These are phyloP conservation scores for Stipa capillata DNA, from an alignment of 176 grass and related monocot genomes.

Conservation along the genomic window DNA sequence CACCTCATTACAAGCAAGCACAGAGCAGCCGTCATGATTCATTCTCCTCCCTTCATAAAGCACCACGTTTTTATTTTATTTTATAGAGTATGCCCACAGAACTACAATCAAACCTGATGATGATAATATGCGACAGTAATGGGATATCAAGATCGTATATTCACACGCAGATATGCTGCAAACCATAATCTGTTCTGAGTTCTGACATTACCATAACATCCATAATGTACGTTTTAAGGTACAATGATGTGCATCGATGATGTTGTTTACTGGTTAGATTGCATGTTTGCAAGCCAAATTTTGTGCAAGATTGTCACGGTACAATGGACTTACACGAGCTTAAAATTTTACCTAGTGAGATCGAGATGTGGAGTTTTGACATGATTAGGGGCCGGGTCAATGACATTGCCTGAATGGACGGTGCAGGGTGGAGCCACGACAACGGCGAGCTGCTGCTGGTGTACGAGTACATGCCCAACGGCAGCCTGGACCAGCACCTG, in stretches of 20 bases:
- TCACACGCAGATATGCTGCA: too few species aligned
- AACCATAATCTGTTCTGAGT: too few species aligned
- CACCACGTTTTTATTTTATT: too few species aligned
- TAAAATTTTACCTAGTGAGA: too few species aligned
- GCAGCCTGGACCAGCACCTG: conserved; percentile 63
- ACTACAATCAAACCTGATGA: too few species aligned
- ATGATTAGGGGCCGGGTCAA: background rate
- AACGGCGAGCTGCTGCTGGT: conserved; percentile 70
- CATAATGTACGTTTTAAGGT: background rate
- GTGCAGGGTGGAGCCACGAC: conserved; percentile 80
- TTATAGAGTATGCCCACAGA: background rate
- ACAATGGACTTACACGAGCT: too few species aligned
- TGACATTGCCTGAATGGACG: background rate
- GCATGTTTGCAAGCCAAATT: background rate
- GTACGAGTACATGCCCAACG: conserved; percentile 78
- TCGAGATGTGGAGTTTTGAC: too few species aligned
- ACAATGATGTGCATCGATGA: too few species aligned
- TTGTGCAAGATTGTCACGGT: background rate
- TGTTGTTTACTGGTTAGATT: background rate
- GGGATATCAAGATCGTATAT: too few species aligned
- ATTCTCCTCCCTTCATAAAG: background rate
- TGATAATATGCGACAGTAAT: too few species aligned
- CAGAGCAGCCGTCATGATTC: background rate
- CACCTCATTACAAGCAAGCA: background rate
- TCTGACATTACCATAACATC: too few species aligned